Percentiles rank a stretch among this genome's conserved stretches.
These are phyloP conservation scores for Suillus tomentosus DNA, from an alignment of 768 basidiomycete genomes.

Conservation along the genomic window DNA sequence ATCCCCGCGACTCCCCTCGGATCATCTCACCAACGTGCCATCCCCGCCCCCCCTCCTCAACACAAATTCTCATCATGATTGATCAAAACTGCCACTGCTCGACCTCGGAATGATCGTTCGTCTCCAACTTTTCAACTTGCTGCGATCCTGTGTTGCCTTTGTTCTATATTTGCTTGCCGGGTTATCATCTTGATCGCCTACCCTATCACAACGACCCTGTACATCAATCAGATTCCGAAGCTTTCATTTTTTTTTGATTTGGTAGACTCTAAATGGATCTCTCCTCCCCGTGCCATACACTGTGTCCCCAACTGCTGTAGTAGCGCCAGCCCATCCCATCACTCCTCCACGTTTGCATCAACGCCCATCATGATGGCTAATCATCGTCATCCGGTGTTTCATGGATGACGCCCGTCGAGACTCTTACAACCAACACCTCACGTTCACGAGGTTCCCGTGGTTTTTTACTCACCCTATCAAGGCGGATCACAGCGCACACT, in stretches of 20 bases:
- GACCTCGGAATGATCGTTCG: slow-evolving; percentile 17
- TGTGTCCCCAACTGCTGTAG: too few relatives aligned
- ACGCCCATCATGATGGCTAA: slow-evolving; percentile 2
- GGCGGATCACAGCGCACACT: background rate
- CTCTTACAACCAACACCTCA: too few relatives aligned
- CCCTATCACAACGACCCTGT: slow-evolving; percentile 40
- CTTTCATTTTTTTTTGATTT: slow-evolving; percentile 24
- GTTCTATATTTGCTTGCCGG: slow-evolving; percentile 24
- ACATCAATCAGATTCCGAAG: slow-evolving; percentile 37
- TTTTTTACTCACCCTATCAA: slow-evolving; percentile 1
- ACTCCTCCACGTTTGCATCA: background rate
- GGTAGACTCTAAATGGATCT: slow-evolving; percentile 25
- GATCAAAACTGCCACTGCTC: background rate
- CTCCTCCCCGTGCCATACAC: slow-evolving; percentile 17
- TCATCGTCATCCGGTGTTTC: slow-evolving; percentile 6
- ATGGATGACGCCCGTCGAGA: background rate
- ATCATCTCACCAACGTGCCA: slow-evolving; percentile 6
- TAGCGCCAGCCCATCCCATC: background rate
- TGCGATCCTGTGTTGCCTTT: slow-evolving; percentile 17
- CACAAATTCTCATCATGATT: slow-evolving; percentile 7
- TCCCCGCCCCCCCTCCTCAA: background rate
- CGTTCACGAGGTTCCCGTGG: background rate
- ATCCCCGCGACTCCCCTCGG: slow-evolving; percentile 26
- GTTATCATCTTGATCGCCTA: slow-evolving; percentile 37
- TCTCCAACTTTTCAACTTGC: slow-evolving; percentile 26